phyloP scores from a whole-genome alignment of 306 rosid species.

The Vigna unguiculata region DNA sequence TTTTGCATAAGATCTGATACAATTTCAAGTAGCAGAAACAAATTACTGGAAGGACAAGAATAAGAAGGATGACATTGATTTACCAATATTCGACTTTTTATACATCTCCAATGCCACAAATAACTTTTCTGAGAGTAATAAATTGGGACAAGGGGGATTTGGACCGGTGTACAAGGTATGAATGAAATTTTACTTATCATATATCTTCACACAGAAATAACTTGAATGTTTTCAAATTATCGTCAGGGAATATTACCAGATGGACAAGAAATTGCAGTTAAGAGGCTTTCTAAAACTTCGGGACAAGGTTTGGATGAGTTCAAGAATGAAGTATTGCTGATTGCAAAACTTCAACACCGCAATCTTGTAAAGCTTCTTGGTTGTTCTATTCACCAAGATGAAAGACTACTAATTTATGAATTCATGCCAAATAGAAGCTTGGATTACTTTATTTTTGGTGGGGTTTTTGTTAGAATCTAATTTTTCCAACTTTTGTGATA shows the following conservation, averaged over 20 bases:
- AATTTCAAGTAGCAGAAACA: not conserved
- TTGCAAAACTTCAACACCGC: constrained; percentile 55
- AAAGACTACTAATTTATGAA: constrained; percentile 56
- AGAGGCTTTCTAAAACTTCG: constrained; percentile 54
- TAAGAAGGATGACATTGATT: constrained; percentile 38
- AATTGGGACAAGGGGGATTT: constrained; percentile 58
- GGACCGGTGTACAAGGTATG: constrained; percentile 58
- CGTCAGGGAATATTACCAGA: constrained; percentile 50
- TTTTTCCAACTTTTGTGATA: not conserved
- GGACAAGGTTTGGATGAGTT: constrained; percentile 61
- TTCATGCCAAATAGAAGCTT: constrained; percentile 58
- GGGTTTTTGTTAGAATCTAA: not conserved
- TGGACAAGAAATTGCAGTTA: constrained; percentile 58
- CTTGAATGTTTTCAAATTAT: not conserved
- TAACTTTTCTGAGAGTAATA: constrained; percentile 48
- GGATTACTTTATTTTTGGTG: constrained; percentile 52
- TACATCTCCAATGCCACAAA: constrained; percentile 47
- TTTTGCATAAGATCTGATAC: not conserved
- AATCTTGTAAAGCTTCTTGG: constrained; percentile 66
- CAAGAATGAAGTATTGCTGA: constrained; percentile 50
- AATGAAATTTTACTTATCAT: not conserved
- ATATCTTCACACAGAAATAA: not conserved
- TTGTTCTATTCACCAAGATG: constrained; percentile 52
- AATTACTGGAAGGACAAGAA: not conserved
- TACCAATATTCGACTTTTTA: constrained; percentile 51